A percentile compares a stretch with the other conserved stretches of the same genome.
Evolutionary conservation across 208 protist species (phyloP).

Genomic region (Trypanosoma rangeli): DNA sequence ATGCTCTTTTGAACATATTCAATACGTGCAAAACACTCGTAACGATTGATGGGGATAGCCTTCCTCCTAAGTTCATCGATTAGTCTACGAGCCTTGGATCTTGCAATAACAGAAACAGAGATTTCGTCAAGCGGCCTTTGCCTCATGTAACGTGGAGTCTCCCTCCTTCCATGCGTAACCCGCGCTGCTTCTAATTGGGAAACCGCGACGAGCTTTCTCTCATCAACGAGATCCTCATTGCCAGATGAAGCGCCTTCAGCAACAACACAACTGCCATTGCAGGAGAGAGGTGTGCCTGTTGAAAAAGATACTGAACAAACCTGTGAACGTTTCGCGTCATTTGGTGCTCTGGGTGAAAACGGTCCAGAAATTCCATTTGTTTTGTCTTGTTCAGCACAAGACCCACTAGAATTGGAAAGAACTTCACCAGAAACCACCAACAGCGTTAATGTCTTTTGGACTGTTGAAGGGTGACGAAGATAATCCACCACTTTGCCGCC

Average conservation of each 20-base stretch:
- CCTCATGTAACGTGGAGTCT: conserved; percentile 35
- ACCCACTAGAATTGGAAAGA: background rate
- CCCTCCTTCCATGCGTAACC: background rate
- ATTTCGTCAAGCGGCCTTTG: conserved; percentile 61
- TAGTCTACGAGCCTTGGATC: conserved; percentile 64
- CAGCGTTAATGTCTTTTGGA: conserved; percentile 32
- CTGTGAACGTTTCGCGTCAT: background rate
- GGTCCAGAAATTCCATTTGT: background rate
- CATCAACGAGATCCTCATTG: background rate
- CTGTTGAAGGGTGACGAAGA: conserved; percentile 45
- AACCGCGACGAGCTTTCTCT: background rate
- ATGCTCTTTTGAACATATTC: conserved; percentile 21
- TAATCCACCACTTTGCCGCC: conserved; percentile 40
- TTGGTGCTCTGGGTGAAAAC: background rate
- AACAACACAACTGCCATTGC: background rate
- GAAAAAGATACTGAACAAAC: background rate
- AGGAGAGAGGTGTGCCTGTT: background rate
- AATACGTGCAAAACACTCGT: conserved; percentile 38
- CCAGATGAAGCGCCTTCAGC: background rate
- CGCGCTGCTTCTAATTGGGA: background rate
- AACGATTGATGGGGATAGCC: conserved; percentile 76
- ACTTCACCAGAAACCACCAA: background rate
- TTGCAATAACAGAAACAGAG: conserved; percentile 56
- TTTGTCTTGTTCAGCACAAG: background rate
- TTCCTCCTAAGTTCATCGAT: conserved; percentile 61